A percentile compares a stretch with the other conserved stretches of the same genome.
These are phyloP conservation scores for Aspergillus brasiliensis DNA, from an alignment of 2,329 filamentous ascomycete genomes.

Conservation along the genomic window DNA sequence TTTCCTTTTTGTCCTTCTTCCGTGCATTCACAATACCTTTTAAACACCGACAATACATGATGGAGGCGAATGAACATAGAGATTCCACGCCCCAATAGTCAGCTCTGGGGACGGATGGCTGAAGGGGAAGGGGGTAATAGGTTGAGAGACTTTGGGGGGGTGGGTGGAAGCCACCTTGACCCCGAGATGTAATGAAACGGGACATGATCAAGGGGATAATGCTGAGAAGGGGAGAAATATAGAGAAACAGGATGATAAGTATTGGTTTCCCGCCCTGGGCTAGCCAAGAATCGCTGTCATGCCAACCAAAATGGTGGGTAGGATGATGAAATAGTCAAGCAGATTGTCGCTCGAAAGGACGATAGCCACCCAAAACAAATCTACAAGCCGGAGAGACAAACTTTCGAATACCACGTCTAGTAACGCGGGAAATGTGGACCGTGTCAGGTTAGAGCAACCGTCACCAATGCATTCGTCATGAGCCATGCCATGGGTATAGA, in stretches of 20 bases:
- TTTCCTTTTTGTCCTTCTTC: constrained; percentile 9
- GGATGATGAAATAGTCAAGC: not conserved
- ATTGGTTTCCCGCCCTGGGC: not conserved
- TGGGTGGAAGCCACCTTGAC: not conserved
- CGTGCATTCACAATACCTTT: not conserved
- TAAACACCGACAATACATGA: not conserved
- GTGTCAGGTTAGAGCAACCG: not conserved
- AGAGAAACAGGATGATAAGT: not conserved
- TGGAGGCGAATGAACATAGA: constrained; percentile 9
- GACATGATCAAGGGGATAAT: not conserved
- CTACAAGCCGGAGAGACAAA: constrained; percentile 20
- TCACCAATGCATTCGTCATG: constrained; percentile 5
- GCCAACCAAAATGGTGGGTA: not conserved
- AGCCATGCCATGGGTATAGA: not conserved
- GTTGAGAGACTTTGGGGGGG: not conserved
- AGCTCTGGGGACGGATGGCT: too few relatives aligned
- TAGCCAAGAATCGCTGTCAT: not conserved
- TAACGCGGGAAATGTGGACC: not conserved
- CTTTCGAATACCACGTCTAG: constrained; percentile 11
- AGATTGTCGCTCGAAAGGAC: constrained; percentile 13
- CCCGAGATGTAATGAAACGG: not conserved
- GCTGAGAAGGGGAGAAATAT: not conserved
- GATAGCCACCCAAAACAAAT: constrained; percentile 24
- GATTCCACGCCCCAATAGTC: constrained; percentile 9
- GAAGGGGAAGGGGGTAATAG: too few relatives aligned